phyloP scores from a whole-genome alignment of 202 grass and related monocot genomes.

The Dendrocalamus latiflorus region DNA sequence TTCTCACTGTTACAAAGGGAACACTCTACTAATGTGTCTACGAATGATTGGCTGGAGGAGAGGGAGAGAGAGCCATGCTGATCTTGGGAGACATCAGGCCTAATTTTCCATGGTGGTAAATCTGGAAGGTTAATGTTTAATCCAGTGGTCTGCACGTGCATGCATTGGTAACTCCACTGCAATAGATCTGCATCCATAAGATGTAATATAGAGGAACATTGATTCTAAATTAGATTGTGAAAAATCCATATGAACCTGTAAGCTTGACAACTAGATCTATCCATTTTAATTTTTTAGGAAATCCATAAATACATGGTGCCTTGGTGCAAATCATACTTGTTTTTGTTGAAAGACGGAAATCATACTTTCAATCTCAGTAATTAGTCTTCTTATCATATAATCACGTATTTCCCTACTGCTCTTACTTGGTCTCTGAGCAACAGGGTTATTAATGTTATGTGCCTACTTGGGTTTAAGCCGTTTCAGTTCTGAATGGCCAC shows the following conservation, averaged over 20 bases:
- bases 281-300: neutral
- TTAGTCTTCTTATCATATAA: neutral
- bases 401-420: neutral
- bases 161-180: neutral
- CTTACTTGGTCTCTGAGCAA: conserved; percentile 1
- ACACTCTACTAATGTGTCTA: conserved; percentile 23
- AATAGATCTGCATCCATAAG: neutral
- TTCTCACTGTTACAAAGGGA: neutral
- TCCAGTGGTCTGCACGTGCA: neutral
- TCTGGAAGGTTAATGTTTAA: neutral
- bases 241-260: neutral
- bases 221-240: neutral
- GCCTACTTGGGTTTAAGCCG: conserved; percentile 12
- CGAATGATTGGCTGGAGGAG: conserved; percentile 1
- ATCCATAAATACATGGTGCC: neutral
- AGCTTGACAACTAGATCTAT: neutral
- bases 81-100: neutral
- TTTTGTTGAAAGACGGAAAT: neutral
- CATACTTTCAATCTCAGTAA: conserved; percentile 11
- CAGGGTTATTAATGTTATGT: neutral
- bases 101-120: neutral
- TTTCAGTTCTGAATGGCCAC: conserved; percentile 14
- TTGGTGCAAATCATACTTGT: neutral
- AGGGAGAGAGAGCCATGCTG: neutral
- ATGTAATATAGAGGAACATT: neutral